Conservation (phyloP, 2,329 filamentous ascomycete genomes). For the Aspergillus costaricaensis region DNA sequence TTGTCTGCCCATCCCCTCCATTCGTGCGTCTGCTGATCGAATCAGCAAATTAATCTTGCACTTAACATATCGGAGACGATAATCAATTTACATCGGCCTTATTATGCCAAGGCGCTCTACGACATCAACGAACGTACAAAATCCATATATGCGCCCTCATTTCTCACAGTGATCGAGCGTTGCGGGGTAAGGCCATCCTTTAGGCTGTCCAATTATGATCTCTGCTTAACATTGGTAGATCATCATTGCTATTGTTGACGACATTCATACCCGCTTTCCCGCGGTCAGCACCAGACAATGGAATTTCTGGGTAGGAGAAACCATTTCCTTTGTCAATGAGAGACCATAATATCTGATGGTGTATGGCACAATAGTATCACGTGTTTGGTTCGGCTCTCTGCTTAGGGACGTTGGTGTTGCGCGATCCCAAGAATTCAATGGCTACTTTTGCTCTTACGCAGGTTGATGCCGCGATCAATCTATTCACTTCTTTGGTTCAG, state of each 20-base stretch:
- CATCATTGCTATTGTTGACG: conserved; percentile 4
- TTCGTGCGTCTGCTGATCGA: neutral
- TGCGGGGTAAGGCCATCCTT: neutral
- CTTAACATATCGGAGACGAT: conserved; percentile 6
- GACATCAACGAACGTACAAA: neutral
- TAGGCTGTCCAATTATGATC: neutral
- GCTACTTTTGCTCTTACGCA: neutral
- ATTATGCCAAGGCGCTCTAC: conserved; percentile 4
- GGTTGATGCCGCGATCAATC: conserved; percentile 2
- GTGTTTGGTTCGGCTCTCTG: conserved; percentile 3
- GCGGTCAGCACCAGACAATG: conserved; percentile 6
- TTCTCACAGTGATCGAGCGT: conserved; percentile 3
- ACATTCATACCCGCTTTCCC: conserved; percentile 1
- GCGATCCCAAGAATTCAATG: neutral
- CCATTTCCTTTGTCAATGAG: fast-evolving
- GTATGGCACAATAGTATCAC: neutral
- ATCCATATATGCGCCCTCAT: conserved; percentile 1
- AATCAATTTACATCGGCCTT: conserved; percentile 3
- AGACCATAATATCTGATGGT: neutral
- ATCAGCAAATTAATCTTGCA: conserved; percentile 3
- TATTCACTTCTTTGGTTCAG: conserved; percentile 1
- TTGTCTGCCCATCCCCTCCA: neutral
- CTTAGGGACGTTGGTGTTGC: neutral
- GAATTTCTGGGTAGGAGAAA: conserved; percentile 1
- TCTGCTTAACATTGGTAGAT: neutral